A percentile compares a stretch with the other conserved stretches of the same genome.
Evolutionary conservation across 2,329 filamentous ascomycete species (phyloP).

Genomic region (Rhynchosporium agropyri): DNA sequence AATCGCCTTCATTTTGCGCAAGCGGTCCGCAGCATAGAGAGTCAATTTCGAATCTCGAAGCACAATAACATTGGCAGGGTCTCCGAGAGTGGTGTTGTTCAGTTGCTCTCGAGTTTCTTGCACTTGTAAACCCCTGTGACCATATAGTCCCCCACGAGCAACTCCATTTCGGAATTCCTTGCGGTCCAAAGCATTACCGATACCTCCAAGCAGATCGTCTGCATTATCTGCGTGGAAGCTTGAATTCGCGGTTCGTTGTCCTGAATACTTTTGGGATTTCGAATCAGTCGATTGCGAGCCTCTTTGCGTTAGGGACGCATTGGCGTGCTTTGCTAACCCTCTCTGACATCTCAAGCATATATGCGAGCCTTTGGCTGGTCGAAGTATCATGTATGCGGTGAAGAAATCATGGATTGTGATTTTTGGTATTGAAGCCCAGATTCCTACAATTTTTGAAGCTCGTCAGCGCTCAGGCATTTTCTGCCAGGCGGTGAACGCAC

Average conservation of each 20-base stretch:
- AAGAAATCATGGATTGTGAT: slow-evolving; percentile 3
- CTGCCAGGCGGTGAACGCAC: slow-evolving; percentile 8
- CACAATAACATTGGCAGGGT: slow-evolving; percentile 39
- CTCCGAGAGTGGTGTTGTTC: slow-evolving; percentile 32
- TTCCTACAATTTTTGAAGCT: slow-evolving; percentile 16
- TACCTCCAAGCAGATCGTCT: background rate
- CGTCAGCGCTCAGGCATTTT: slow-evolving; percentile 19
- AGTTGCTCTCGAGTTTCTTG: slow-evolving; percentile 34
- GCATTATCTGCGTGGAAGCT: background rate
- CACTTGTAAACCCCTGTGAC: slow-evolving; percentile 29
- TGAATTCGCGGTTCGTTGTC: background rate
- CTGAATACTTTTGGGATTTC: slow-evolving; percentile 13
- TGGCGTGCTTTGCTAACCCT: slow-evolving; percentile 31
- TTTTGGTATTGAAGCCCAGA: slow-evolving; percentile 2
- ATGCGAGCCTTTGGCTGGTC: slow-evolving; percentile 32
- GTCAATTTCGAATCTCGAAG: slow-evolving; percentile 38
- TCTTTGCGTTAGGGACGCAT: slow-evolving; percentile 15
- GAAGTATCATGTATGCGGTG: slow-evolving; percentile 43
- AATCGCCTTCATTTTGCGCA: background rate
- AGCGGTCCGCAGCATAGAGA: slow-evolving; percentile 21
- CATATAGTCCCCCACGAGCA: slow-evolving; percentile 24
- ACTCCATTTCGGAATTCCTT: slow-evolving; percentile 17
- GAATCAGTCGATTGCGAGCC: slow-evolving; percentile 28
- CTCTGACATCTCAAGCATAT: slow-evolving; percentile 43
- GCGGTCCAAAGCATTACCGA: slow-evolving; percentile 6